These are phyloP conservation scores for Amborella trichopoda DNA, from an alignment of 164 flowering plant genomes.

Conservation along the genomic window DNA sequence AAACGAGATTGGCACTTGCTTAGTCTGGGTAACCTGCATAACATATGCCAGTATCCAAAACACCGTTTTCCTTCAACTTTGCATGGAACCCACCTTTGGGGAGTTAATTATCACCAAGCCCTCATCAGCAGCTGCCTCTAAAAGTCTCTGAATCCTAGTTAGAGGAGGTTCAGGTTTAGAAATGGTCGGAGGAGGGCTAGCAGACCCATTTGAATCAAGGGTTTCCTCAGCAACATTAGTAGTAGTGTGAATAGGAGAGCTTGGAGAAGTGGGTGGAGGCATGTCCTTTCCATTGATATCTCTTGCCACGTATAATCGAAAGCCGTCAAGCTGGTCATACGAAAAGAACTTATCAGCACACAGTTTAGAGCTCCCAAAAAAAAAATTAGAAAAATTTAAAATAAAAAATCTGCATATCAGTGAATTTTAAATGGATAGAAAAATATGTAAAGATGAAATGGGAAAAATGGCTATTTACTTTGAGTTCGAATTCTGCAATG, in stretches of 20 bases:
- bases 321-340: conserved; percentile 45
- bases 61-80: too few species aligned
- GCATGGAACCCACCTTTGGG: conserved; percentile 72
- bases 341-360: conserved; percentile 1
- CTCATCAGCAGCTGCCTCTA: conserved; percentile 63
- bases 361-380: background rate
- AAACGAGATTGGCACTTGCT: too few species aligned
- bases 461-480: conserved; percentile 28
- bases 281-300: conserved; percentile 23
- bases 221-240: conserved; percentile 12
- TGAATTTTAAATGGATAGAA: background rate
- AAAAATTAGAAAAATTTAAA: background rate
- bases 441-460: background rate
- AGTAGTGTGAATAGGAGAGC: conserved; percentile 17
- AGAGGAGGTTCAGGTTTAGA: conserved; percentile 21
- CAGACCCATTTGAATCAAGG: conserved; percentile 36
- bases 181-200: conserved; percentile 28
- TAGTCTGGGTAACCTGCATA: too few species aligned
- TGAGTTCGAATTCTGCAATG: conserved; percentile 68
- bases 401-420: background rate
- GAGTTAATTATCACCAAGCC: conserved; percentile 54
- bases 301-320: conserved; percentile 47
- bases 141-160: conserved; percentile 18
- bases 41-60: too few species aligned
- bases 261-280: conserved; percentile 20